These are phyloP conservation scores for Fusarium pseudocircinatum DNA, from an alignment of 2,329 filamentous ascomycete species.

Conservation along the genomic window DNA sequence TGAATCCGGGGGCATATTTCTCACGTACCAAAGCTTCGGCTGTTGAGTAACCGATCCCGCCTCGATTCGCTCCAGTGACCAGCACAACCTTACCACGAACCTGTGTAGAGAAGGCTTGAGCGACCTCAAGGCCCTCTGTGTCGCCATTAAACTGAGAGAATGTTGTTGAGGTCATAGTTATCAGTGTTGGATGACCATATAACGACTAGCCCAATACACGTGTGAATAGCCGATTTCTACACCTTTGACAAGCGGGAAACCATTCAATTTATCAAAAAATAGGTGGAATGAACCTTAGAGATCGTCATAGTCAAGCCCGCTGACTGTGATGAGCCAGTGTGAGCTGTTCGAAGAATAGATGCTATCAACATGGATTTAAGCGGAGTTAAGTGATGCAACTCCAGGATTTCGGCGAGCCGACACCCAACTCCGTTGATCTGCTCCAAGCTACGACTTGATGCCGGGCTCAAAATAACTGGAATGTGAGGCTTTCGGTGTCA, in stretches of 20 bases:
- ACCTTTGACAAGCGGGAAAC: accelerated
- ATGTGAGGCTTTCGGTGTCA: neutral
- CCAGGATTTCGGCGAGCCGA: neutral
- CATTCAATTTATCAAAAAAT: accelerated
- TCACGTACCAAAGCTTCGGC: neutral
- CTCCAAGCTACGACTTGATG: neutral
- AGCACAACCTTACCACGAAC: neutral
- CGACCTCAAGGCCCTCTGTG: neutral
- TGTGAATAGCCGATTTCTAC: too few species aligned
- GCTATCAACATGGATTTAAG: neutral
- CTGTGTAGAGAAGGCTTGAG: neutral
- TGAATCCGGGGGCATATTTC: accelerated
- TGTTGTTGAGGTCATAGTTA: neutral
- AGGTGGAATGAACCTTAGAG: neutral
- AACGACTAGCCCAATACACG: too few species aligned
- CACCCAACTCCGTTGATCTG: neutral
- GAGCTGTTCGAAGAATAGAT: neutral
- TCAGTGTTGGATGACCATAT: too few species aligned
- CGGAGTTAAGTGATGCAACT: neutral
- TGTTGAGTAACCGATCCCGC: neutral
- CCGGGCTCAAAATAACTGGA: accelerated
- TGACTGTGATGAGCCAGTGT: accelerated
- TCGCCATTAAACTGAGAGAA: neutral
- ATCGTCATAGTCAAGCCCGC: neutral
- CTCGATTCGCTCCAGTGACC: neutral